phyloP scores from a whole-genome alignment of 176 grass and related monocot genomes.

The Chrysopogon serrulatus region DNA sequence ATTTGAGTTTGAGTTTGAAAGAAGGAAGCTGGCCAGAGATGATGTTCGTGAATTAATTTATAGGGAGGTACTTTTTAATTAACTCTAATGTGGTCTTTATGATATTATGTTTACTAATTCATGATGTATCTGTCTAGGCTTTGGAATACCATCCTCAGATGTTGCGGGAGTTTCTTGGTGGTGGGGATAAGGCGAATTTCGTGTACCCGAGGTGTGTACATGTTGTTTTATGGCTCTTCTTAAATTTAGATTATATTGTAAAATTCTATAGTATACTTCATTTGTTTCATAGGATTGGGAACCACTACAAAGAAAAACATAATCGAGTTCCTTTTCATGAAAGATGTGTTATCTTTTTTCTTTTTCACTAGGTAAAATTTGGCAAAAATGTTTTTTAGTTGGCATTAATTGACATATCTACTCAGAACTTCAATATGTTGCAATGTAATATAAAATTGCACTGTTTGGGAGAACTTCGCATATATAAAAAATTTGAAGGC shows the following conservation, averaged over 20 bases:
- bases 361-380: neutral
- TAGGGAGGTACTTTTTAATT: conserved; percentile 56
- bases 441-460: neutral
- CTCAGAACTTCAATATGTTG: neutral
- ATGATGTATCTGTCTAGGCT: conserved; percentile 45
- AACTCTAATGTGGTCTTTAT: neutral
- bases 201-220: conserved; percentile 78
- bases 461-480: neutral
- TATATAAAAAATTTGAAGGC: neutral
- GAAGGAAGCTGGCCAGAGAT: conserved; percentile 83
- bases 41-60: conserved; percentile 93
- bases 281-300: neutral
- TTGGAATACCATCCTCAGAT: conserved; percentile 99
- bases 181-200: conserved; percentile 67
- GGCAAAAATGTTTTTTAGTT: neutral
- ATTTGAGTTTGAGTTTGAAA: conserved; percentile 96
- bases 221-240: neutral
- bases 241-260: neutral
- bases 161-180: conserved; percentile 65
- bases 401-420: neutral
- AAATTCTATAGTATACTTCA: neutral
- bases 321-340: neutral
- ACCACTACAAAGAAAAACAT: neutral
- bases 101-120: conserved; percentile 12
- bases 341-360: neutral